Evolutionary conservation across 176 grass and related monocot species (phyloP).

Genomic region (Pontederia paniculata): DNA sequence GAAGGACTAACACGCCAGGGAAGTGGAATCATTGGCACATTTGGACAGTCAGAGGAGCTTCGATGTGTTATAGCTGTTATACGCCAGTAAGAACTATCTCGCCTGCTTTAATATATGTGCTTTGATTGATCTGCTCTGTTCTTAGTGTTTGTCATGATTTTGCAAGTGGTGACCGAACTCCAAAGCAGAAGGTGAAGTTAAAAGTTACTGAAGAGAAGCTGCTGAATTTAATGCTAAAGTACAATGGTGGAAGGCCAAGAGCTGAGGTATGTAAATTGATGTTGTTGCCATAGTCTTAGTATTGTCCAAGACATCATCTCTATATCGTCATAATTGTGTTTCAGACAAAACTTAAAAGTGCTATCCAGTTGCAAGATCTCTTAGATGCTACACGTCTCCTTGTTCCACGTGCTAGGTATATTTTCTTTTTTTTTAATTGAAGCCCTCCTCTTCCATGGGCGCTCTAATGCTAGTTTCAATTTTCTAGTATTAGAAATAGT

Average conservation of each 20-base stretch:
- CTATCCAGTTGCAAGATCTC: slow-evolving; percentile 93
- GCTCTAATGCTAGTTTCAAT: neutral
- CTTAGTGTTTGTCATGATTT: slow-evolving; percentile 31
- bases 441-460: neutral
- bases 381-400: slow-evolving; percentile 93
- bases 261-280: slow-evolving; percentile 44
- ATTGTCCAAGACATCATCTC: slow-evolving; percentile 2
- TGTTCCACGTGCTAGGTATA: slow-evolving; percentile 66
- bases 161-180: slow-evolving; percentile 84
- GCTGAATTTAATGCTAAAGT: slow-evolving; percentile 92
- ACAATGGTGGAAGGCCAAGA: slow-evolving; percentile 79
- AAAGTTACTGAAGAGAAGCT: slow-evolving; percentile 94
- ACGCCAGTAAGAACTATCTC: slow-evolving; percentile 71
- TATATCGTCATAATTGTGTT: slow-evolving; percentile 7
- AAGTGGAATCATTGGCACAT: slow-evolving; percentile 56
- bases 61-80: slow-evolving; percentile 90
- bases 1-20: slow-evolving; percentile 34
- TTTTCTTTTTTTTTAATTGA: slow-evolving; percentile 20
- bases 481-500: neutral
- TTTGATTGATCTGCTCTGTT: slow-evolving; percentile 5
- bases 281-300: slow-evolving; percentile 8
- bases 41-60: slow-evolving; percentile 78
- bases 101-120: slow-evolving; percentile 12
- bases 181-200: slow-evolving; percentile 96
- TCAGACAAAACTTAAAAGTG: slow-evolving; percentile 94